A percentile compares a stretch with the other conserved stretches of the same genome.
Conservation (phyloP, 352 stramenopile genomes). For the Phytopythium mirpurense region DNA sequence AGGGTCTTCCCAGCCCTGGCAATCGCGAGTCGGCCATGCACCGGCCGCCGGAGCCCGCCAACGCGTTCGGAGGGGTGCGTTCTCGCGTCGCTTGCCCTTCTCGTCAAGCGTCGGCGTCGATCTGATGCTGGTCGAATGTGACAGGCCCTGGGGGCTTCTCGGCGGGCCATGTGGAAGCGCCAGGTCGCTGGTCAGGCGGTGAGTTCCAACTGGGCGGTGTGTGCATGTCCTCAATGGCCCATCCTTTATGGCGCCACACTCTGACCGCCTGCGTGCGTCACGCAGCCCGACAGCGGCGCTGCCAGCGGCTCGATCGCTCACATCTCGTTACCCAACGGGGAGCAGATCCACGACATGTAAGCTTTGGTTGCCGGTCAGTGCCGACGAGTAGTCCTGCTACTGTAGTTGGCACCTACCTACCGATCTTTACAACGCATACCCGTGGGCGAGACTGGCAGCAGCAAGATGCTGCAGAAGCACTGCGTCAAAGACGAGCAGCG, state of each 20-base stretch:
- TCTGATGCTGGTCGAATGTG: not conserved
- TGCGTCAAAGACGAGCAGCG: slow-evolving; percentile 64
- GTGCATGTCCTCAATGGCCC: no score
- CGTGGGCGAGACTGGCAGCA: no score
- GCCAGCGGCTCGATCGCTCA: slow-evolving; percentile 15
- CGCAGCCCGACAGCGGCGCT: not conserved
- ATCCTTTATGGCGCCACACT: no score
- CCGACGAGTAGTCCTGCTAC: no score
- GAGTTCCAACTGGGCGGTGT: not conserved
- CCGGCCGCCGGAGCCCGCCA: slow-evolving; percentile 12
- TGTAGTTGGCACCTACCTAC: no score
- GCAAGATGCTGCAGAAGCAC: slow-evolving; percentile 58
- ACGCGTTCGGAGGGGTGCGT: slow-evolving; percentile 32
- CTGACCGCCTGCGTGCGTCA: no score
- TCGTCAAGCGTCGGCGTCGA: not conserved
- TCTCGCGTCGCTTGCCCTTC: not conserved
- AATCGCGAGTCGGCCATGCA: not conserved
- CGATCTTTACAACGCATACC: no score
- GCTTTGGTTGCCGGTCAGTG: not conserved
- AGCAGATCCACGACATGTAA: slow-evolving; percentile 74
- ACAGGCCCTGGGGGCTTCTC: slow-evolving; percentile 45
- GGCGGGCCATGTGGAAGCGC: slow-evolving; percentile 67
- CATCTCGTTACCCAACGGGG: slow-evolving; percentile 55
- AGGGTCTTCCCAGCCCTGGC: no score
- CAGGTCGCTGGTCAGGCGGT: slow-evolving; percentile 23